Evolutionary conservation across 169 alveolate species (phyloP).

Genomic region (Amoebophrya sp.): DNA sequence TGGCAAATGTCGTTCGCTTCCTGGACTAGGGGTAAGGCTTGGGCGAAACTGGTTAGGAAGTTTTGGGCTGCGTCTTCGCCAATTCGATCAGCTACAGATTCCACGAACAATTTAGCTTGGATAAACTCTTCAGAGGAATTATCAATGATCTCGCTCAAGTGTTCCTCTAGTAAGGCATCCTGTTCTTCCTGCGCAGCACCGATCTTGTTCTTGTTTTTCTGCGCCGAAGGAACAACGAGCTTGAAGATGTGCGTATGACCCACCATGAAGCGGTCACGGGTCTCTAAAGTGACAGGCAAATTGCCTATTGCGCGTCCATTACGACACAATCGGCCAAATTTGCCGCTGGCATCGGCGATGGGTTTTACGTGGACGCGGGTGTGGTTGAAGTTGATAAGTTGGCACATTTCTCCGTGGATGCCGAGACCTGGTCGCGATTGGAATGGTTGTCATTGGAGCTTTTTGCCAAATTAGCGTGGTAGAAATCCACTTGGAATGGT

Average conservation of each 20-base stretch:
- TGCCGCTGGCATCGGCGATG: not conserved
- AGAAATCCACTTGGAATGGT: no score
- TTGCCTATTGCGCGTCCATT: not conserved
- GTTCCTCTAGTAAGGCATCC: no score
- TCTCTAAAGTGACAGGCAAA: not conserved
- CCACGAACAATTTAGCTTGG: not conserved
- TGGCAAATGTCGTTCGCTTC: not conserved
- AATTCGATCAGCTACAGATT: not conserved
- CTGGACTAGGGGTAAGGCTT: not conserved
- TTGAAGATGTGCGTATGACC: not conserved
- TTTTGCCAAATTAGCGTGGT: no score
- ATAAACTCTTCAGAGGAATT: not conserved
- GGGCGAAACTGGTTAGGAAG: not conserved
- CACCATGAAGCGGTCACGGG: constrained; percentile 8
- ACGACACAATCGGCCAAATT: not conserved
- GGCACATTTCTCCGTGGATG: not conserved
- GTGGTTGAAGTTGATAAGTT: not conserved
- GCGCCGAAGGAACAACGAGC: constrained; percentile 9
- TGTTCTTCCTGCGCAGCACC: no score
- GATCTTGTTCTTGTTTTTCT: not conserved
- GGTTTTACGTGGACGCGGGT: constrained; percentile 22
- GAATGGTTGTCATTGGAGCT: no score
- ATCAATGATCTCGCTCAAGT: not conserved
- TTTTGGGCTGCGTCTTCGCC: not conserved
- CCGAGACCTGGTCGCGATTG: no score